phyloP scores from a whole-genome alignment of 345 rosid genomes.

The Cardamine occulta region DNA sequence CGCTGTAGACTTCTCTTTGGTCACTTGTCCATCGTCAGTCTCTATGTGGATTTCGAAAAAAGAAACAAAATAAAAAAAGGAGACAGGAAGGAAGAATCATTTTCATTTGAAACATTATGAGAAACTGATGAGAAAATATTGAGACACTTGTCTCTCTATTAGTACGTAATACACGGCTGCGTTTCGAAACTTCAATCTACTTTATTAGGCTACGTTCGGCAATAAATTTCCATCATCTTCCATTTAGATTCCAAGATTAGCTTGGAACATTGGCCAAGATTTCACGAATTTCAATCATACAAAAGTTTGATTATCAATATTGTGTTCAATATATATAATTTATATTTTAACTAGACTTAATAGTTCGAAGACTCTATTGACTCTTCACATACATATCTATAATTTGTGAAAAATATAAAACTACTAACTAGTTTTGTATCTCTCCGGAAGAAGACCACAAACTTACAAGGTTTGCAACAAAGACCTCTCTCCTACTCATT shows the following conservation, averaged over 20 bases:
- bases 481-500: constrained; percentile 54
- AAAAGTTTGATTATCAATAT: background rate
- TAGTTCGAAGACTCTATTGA: background rate
- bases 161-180: no score
- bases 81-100: no score
- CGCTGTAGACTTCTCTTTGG: no score
- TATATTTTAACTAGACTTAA: background rate
- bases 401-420: background rate
- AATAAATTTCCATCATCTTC: background rate
- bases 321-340: background rate
- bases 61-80: no score
- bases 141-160: no score
- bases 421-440: background rate
- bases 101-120: no score
- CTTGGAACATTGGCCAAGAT: background rate
- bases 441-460: constrained; percentile 50
- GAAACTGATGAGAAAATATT: no score
- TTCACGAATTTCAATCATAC: background rate
- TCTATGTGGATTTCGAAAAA: no score
- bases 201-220: background rate
- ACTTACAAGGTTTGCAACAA: constrained; percentile 52
- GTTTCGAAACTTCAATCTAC: background rate
- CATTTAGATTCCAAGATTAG: background rate
- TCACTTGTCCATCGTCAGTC: no score
- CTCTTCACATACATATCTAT: background rate